Conservation (phyloP, 1,284 basidiomycete genomes). For the Sporisorium reilianum region DNA sequence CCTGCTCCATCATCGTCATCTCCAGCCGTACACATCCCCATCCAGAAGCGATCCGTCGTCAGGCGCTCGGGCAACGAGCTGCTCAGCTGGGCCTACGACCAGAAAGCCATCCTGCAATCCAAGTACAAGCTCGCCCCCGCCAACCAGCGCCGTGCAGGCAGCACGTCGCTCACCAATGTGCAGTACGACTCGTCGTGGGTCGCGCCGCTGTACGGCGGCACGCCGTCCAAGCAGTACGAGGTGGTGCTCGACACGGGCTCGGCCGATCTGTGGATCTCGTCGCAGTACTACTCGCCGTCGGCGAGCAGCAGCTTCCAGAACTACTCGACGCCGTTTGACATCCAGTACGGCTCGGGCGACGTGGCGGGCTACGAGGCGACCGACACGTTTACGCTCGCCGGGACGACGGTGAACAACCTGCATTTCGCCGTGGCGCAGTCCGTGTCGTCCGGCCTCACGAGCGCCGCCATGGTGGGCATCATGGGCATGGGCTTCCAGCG, state of each 20-base stretch:
- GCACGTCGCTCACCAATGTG: slow-evolving; percentile 41
- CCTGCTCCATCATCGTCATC: slow-evolving; percentile 19
- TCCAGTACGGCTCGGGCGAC: slow-evolving; percentile 50
- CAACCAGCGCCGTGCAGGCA: slow-evolving; percentile 20
- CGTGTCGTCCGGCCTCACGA: slow-evolving; percentile 35
- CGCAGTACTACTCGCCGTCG: slow-evolving; percentile 28
- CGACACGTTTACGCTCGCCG: slow-evolving; percentile 44
- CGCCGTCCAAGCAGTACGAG: slow-evolving; percentile 30
- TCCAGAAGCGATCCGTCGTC: slow-evolving; percentile 30
- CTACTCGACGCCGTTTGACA: slow-evolving; percentile 33
- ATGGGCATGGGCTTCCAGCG: slow-evolving; percentile 58
- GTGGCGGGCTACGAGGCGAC: slow-evolving; percentile 45
- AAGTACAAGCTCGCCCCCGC: slow-evolving; percentile 44
- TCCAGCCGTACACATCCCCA: slow-evolving; percentile 35
- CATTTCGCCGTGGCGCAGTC: slow-evolving; percentile 57
- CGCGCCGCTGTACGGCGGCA: slow-evolving; percentile 49
- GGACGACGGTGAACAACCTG: slow-evolving; percentile 37
- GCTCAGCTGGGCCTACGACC: slow-evolving; percentile 49
- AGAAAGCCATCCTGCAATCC: slow-evolving; percentile 50
- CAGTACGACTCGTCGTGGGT: slow-evolving; percentile 56
- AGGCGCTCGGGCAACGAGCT: slow-evolving; percentile 42
- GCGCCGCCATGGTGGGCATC: slow-evolving; percentile 46
- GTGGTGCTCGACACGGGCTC: slow-evolving; percentile 61
- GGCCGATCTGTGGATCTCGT: slow-evolving; percentile 50
- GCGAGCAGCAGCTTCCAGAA: slow-evolving; percentile 40